These are phyloP conservation scores for Geotrichum klebahnii DNA, from an alignment of 1,139 yeast genomes.

Conservation along the genomic window DNA sequence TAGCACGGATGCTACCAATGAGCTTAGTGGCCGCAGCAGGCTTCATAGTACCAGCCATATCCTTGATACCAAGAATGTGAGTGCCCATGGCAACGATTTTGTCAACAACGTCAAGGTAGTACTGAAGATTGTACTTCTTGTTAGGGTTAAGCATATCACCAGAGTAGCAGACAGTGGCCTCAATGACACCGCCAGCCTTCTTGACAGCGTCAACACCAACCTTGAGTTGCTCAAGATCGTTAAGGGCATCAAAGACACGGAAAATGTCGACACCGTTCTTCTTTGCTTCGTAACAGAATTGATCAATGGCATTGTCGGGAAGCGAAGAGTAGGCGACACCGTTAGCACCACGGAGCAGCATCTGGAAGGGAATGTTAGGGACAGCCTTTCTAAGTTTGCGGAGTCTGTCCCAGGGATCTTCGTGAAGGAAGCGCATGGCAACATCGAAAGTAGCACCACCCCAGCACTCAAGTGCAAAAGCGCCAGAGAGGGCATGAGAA, in stretches of 20 bases:
- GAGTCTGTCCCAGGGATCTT: constrained; percentile 97
- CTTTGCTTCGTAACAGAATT: constrained; percentile 90
- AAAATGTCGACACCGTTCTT: constrained; percentile 94
- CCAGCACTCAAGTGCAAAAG: constrained; percentile 98
- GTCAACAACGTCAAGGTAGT: constrained; percentile 78
- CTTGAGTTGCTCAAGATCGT: constrained; percentile 91
- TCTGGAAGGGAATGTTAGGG: constrained; percentile 98
- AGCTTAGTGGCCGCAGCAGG: constrained; percentile 86
- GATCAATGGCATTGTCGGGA: constrained; percentile 98
- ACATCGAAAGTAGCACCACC: constrained; percentile 99
- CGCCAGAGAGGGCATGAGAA: constrained; percentile 82
- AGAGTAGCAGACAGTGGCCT: constrained; percentile 96
- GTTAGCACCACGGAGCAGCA: constrained; percentile 97
- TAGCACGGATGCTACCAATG: constrained; percentile 73
- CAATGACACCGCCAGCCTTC: constrained; percentile 98
- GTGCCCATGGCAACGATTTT: constrained; percentile 90
- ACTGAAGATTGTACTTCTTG: constrained; percentile 90
- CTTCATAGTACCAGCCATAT: constrained; percentile 98
- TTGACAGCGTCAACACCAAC: constrained; percentile 98
- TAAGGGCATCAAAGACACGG: constrained; percentile 95
- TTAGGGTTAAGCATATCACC: constrained; percentile 97
- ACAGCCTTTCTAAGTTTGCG: constrained; percentile 81
- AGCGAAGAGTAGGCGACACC: constrained; percentile 97
- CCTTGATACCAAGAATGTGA: constrained; percentile 93
- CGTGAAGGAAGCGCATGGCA: constrained; percentile 95